phyloP scores from a whole-genome alignment of 2,329 filamentous ascomycete species.

The Colletotrichum acutatum region DNA sequence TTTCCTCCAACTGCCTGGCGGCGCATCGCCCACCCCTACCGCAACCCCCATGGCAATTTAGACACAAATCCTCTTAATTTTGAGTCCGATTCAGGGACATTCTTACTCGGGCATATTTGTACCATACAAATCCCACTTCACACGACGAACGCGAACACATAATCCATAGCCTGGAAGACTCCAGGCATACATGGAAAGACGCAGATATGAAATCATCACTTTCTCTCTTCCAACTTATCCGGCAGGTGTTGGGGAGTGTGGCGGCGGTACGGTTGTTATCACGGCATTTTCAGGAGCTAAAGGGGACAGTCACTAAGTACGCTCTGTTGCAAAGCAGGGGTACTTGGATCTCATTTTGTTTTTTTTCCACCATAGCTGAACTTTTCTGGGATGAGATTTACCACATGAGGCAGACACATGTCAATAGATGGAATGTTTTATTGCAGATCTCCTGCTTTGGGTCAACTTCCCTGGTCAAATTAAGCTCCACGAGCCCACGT shows the following conservation, averaged over 20 bases:
- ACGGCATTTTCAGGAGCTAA: constrained; percentile 36
- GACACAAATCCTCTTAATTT: background rate
- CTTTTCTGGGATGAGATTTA: constrained; percentile 7
- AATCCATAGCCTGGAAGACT: constrained; percentile 23
- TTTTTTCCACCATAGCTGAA: constrained; percentile 2
- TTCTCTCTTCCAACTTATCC: constrained; percentile 30
- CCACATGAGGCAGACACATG: constrained; percentile 21
- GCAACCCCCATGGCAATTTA: constrained; percentile 29
- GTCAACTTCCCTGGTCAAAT: background rate
- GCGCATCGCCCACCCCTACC: constrained; percentile 25
- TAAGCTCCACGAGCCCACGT: background rate
- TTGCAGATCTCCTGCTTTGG: background rate
- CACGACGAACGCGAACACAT: constrained; percentile 15
- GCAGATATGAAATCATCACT: constrained; percentile 29
- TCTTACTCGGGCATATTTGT: constrained; percentile 12
- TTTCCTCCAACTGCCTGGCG: constrained; percentile 61
- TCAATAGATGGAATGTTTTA: constrained; percentile 28
- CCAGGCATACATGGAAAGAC: constrained; percentile 18
- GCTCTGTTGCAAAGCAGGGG: constrained; percentile 25
- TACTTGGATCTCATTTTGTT: constrained; percentile 20
- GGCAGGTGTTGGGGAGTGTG: constrained; percentile 34
- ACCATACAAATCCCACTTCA: constrained; percentile 25
- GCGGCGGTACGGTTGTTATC: constrained; percentile 32
- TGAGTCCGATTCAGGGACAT: constrained; percentile 9
- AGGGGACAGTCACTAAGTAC: constrained; percentile 20